phyloP scores from a whole-genome alignment of 2,329 filamentous ascomycete species.

The Colletotrichum destructivum region DNA sequence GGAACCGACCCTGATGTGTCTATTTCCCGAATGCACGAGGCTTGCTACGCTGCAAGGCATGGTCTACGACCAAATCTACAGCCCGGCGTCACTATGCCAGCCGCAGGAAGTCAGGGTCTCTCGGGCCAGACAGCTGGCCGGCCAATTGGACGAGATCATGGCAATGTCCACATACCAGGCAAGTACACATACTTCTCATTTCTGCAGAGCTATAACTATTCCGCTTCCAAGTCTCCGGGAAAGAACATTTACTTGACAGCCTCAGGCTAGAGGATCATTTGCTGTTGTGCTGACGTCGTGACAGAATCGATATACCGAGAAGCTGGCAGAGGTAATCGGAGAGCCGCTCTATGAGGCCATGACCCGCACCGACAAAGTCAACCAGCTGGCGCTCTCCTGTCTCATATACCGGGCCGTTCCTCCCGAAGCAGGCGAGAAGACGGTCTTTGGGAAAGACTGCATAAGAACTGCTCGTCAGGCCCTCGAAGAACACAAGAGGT shows the following conservation, averaged over 20 bases:
- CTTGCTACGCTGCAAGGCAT: slow-evolving; percentile 44
- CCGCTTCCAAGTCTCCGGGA: no score
- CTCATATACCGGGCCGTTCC: slow-evolving; percentile 48
- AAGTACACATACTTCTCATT: no score
- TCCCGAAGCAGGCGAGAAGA: slow-evolving; percentile 32
- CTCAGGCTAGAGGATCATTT: no score
- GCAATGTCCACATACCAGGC: no score
- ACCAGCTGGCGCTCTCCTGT: slow-evolving; percentile 45
- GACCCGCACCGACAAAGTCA: slow-evolving; percentile 42
- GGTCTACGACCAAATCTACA: slow-evolving; percentile 49
- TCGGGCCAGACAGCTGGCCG: slow-evolving; percentile 31
- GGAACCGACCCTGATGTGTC: not conserved
- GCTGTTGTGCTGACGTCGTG: no score
- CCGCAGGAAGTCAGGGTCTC: slow-evolving; percentile 41
- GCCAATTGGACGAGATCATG: not conserved
- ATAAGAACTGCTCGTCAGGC: slow-evolving; percentile 45
- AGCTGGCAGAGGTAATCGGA: slow-evolving; percentile 29
- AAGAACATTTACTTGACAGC: no score
- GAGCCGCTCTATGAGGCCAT: slow-evolving; percentile 40
- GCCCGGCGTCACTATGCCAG: slow-evolving; percentile 45
- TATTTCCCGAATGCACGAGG: not conserved
- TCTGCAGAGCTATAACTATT: no score
- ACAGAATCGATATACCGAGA: slow-evolving; percentile 21
- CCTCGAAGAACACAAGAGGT: slow-evolving; percentile 42
- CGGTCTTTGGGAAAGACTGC: slow-evolving; percentile 45